Evolutionary conservation across 2,329 filamentous ascomycete species (phyloP).

Genomic region (Penicillium sp.): DNA sequence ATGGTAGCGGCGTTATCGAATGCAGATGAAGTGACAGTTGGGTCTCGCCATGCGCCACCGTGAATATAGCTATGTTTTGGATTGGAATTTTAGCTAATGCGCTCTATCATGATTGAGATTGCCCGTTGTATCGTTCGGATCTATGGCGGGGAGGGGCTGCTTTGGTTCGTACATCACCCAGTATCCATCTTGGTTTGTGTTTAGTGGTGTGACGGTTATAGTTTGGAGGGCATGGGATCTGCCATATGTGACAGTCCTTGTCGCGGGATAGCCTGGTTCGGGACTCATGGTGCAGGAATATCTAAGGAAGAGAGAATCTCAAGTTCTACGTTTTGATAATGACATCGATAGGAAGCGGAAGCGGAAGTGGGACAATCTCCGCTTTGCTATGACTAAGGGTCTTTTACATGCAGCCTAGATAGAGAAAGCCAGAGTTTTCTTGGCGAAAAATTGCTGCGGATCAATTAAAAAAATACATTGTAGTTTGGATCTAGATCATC

Average conservation of each 20-base stretch:
- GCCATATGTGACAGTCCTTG: slow-evolving; percentile 28
- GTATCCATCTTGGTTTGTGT: slow-evolving; percentile 27
- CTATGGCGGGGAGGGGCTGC: neutral
- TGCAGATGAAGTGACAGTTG: slow-evolving; percentile 36
- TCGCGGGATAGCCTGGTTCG: slow-evolving; percentile 14
- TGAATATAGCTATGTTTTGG: slow-evolving; percentile 43
- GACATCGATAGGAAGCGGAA: slow-evolving; percentile 1
- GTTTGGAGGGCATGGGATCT: slow-evolving; percentile 34
- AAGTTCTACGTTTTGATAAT: neutral
- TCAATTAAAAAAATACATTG: neutral
- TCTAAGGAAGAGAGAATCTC: neutral
- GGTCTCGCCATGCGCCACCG: slow-evolving; percentile 52
- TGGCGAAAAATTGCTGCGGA: neutral
- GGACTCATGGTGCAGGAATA: neutral
- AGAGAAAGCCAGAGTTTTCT: neutral
- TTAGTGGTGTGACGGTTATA: slow-evolving; percentile 29
- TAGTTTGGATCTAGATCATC: neutral
- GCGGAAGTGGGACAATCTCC: slow-evolving; percentile 2
- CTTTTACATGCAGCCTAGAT: neutral
- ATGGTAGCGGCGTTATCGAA: slow-evolving; percentile 38
- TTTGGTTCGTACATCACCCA: slow-evolving; percentile 41
- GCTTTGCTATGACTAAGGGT: slow-evolving; percentile 3
- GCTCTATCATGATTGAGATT: neutral
- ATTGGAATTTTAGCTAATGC: slow-evolving; percentile 2
- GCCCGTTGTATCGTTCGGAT: neutral